Evolutionary conservation across 345 rosid genomes (phyloP).

Genomic region (Boechera stricta): DNA sequence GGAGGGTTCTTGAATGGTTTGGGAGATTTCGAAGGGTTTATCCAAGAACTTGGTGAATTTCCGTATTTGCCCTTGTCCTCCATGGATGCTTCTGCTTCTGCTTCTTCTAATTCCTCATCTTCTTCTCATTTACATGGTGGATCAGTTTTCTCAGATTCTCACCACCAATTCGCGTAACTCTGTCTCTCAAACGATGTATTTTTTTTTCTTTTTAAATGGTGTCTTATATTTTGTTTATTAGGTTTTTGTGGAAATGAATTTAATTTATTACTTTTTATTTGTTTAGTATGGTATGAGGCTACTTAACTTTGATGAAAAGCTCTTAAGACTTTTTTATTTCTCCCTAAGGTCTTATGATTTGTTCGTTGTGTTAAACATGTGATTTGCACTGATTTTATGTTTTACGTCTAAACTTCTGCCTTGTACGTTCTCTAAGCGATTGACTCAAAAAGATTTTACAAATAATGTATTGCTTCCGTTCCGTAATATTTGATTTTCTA

Average conservation of each 20-base stretch:
- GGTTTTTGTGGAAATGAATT: slow-evolving; percentile 29
- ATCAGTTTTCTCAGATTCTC: slow-evolving; percentile 37
- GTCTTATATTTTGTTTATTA: slow-evolving; percentile 20
- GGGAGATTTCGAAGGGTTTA: slow-evolving; percentile 72
- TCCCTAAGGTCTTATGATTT: not conserved
- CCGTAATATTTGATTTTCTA: no score
- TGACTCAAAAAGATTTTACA: not conserved
- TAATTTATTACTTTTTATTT: slow-evolving; percentile 1
- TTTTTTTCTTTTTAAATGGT: not conserved
- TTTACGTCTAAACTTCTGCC: not conserved
- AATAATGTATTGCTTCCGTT: not conserved
- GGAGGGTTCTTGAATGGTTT: slow-evolving; percentile 65
- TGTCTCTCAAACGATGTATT: not conserved
- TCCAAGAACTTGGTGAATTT: slow-evolving; percentile 72
- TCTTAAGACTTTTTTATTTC: not conserved
- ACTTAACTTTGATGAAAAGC: not conserved
- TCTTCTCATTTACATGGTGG: slow-evolving; percentile 40
- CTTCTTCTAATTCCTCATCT: slow-evolving; percentile 41
- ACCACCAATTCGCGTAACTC: slow-evolving; percentile 31
- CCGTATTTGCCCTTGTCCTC: slow-evolving; percentile 56
- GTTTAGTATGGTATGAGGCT: slow-evolving; percentile 10
- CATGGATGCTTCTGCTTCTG: slow-evolving; percentile 44
- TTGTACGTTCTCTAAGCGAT: slow-evolving; percentile 1
- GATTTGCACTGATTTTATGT: not conserved
- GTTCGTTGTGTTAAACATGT: slow-evolving; percentile 15